These are phyloP conservation scores for Datisca glomerata DNA, from an alignment of 306 rosid species.

Conservation along the genomic window DNA sequence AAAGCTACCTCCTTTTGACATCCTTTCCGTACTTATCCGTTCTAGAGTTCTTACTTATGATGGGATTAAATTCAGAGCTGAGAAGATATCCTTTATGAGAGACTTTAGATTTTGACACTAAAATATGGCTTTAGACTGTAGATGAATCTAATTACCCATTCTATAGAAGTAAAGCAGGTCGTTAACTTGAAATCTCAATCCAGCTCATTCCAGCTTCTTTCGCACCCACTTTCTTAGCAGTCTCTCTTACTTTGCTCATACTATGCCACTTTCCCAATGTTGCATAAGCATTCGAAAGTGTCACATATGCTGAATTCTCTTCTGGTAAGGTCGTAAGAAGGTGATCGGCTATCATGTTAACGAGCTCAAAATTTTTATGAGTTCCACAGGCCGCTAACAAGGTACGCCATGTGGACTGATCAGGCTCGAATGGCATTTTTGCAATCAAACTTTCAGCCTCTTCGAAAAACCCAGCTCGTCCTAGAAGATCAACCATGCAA, in stretches of 20 bases:
- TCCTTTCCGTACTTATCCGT: too few species aligned
- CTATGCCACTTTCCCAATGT: slow-evolving; percentile 69
- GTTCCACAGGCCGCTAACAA: slow-evolving; percentile 64
- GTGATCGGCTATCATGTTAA: slow-evolving; percentile 34
- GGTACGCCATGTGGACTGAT: slow-evolving; percentile 56
- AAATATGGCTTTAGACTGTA: too few species aligned
- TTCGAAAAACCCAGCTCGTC: slow-evolving; percentile 49
- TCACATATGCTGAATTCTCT: slow-evolving; percentile 60
- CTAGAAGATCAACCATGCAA: slow-evolving; percentile 82
- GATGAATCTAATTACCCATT: too few species aligned
- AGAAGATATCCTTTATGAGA: too few species aligned
- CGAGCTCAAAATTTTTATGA: slow-evolving; percentile 46
- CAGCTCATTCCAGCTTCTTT: slow-evolving; percentile 81
- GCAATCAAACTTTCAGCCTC: slow-evolving; percentile 49
- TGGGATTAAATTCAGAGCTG: too few species aligned
- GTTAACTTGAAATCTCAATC: slow-evolving; percentile 62
- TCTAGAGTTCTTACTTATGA: too few species aligned
- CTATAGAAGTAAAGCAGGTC: slow-evolving; percentile 9
- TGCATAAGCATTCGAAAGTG: slow-evolving; percentile 67
- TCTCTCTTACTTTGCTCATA: slow-evolving; percentile 45
- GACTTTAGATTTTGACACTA: too few species aligned
- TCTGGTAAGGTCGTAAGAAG: slow-evolving; percentile 46
- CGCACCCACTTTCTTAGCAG: slow-evolving; percentile 36
- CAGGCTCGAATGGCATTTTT: slow-evolving; percentile 62
- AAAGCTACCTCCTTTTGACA: too few species aligned